Evolutionary conservation across 306 rosid species (phyloP).

Genomic region (Chamaecrista fasciculata): DNA sequence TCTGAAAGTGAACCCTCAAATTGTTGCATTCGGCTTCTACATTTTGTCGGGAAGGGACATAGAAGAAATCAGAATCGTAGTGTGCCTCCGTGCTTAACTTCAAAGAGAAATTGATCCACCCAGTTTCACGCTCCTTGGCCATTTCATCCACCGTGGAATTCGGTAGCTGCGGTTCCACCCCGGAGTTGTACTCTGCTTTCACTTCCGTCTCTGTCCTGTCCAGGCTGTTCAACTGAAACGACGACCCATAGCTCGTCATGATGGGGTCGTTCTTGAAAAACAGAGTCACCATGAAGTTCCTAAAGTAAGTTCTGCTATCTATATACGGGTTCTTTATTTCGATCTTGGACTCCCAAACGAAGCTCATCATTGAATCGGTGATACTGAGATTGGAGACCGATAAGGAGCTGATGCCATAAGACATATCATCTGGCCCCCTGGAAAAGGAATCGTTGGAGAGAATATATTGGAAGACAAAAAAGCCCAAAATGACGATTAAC

Average conservation of each 20-base stretch:
- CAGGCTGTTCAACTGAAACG: slow-evolving; percentile 29
- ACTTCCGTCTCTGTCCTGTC: background rate
- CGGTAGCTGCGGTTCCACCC: background rate
- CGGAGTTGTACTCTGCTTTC: slow-evolving; percentile 5
- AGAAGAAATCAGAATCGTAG: background rate
- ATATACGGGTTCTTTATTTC: slow-evolving; percentile 34
- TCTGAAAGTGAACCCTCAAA: slow-evolving; percentile 43
- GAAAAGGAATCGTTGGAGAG: no score
- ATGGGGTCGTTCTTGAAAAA: background rate
- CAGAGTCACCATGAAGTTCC: slow-evolving; percentile 24
- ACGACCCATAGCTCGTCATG: background rate
- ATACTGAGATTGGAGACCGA: slow-evolving; percentile 39
- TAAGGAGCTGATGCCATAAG: background rate
- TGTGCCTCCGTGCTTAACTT: slow-evolving; percentile 21
- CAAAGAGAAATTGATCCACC: slow-evolving; percentile 7
- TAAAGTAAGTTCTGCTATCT: background rate
- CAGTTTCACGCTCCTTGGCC: background rate
- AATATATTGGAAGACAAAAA: background rate
- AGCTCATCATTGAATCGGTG: slow-evolving; percentile 17
- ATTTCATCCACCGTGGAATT: slow-evolving; percentile 1
- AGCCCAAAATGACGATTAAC: background rate
- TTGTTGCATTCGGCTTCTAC: slow-evolving; percentile 35
- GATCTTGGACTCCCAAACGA: slow-evolving; percentile 39
- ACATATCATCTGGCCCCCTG: no score
- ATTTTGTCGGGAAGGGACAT: background rate